These are phyloP conservation scores for Cercospora beticola DNA, from an alignment of 2,329 filamentous ascomycete species.

Conservation along the genomic window DNA sequence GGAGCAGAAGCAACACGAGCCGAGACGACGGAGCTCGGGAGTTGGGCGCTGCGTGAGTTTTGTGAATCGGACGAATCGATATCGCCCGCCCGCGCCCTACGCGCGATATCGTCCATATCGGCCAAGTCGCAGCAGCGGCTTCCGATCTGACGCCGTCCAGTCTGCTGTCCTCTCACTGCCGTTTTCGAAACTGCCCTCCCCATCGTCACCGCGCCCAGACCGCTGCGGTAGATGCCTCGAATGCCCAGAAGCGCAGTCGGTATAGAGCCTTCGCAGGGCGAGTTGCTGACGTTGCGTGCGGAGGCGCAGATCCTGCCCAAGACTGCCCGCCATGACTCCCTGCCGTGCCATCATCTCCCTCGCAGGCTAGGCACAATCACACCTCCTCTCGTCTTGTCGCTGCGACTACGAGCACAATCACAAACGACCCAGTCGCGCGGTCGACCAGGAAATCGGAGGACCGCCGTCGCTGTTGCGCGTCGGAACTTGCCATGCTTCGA, in stretches of 20 bases:
- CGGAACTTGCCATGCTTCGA: neutral
- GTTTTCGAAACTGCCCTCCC: too few species aligned
- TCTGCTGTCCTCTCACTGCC: neutral
- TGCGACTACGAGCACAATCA: neutral
- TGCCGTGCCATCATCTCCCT: neutral
- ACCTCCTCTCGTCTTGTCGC: neutral
- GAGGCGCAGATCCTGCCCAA: slow-evolving; percentile 9
- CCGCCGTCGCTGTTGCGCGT: neutral
- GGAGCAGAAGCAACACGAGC: slow-evolving; percentile 6
- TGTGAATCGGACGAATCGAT: neutral
- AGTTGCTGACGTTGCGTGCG: neutral
- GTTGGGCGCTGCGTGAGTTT: neutral
- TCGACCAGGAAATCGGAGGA: neutral
- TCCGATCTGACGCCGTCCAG: neutral
- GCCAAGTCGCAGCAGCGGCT: neutral
- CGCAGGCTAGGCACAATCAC: neutral
- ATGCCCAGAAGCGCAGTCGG: neutral
- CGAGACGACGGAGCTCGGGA: slow-evolving; percentile 10
- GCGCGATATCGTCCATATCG: neutral
- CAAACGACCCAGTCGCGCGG: neutral
- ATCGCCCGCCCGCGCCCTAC: neutral
- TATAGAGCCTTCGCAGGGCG: neutral
- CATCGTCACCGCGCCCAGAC: neutral
- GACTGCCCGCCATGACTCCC: neutral
- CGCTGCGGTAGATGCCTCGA: neutral